Evolutionary conservation across 2,329 filamentous ascomycete genomes (phyloP).

Genomic region (Decorospora gaudefroyi): DNA sequence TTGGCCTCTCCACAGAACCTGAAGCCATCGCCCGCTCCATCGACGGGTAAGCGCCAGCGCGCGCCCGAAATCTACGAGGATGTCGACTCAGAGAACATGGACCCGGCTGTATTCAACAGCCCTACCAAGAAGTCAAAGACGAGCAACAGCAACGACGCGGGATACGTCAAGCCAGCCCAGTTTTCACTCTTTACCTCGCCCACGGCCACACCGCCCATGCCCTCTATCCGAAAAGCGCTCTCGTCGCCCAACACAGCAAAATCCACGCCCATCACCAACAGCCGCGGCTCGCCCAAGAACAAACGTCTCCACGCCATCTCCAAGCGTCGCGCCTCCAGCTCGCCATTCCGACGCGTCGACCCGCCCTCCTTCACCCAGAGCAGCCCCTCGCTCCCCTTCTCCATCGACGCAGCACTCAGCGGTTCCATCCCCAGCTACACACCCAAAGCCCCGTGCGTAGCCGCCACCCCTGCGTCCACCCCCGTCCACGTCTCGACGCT

Average conservation of each 20-base stretch:
- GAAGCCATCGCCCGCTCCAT: conserved; percentile 35
- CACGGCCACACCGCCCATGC: conserved; percentile 34
- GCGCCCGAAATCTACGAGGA: conserved; percentile 52
- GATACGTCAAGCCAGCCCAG: conserved; percentile 47
- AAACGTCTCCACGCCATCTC: conserved; percentile 72
- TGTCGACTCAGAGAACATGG: conserved; percentile 63
- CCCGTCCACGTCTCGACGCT: conserved; percentile 36
- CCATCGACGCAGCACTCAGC: conserved; percentile 79
- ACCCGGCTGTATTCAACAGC: conserved; percentile 57
- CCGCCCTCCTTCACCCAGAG: conserved; percentile 64
- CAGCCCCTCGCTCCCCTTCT: conserved; percentile 67
- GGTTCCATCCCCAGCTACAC: conserved; percentile 70
- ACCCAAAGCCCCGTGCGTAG: conserved; percentile 48
- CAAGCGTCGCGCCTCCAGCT: conserved; percentile 65
- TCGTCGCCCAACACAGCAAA: conserved; percentile 50
- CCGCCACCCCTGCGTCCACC: conserved; percentile 38
- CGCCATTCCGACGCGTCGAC: conserved; percentile 71
- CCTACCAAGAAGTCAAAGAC: conserved; percentile 60
- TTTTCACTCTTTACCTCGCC: conserved; percentile 47
- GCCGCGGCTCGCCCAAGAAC: conserved; percentile 76
- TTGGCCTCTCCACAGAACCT: conserved; percentile 36
- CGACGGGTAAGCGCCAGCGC: conserved; percentile 53
- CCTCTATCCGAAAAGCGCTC: conserved; percentile 47
- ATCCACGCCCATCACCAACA: conserved; percentile 50
- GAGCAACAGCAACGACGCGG: conserved; percentile 28